A percentile compares a stretch with the other conserved stretches of the same genome.
Conservation (phyloP, 371 early-diverging fungal species). For the Pancytospora philotis region DNA sequence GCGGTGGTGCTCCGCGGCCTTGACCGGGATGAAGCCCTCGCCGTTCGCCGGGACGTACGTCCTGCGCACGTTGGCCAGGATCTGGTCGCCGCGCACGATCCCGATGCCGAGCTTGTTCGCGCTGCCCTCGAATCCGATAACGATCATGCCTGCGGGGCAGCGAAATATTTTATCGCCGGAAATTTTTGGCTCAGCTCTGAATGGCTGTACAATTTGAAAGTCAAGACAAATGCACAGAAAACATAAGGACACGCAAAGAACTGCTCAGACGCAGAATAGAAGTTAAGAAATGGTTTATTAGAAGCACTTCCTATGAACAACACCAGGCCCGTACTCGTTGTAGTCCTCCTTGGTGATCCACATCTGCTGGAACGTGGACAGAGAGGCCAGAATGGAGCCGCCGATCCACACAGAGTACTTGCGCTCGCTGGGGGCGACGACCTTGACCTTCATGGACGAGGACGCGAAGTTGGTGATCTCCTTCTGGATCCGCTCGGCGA, state of each 20-base stretch:
- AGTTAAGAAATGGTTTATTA: slow-evolving; percentile 51
- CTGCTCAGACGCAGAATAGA: no score
- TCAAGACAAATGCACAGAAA: no score
- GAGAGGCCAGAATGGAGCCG: slow-evolving; percentile 96
- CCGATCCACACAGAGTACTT: slow-evolving; percentile 99
- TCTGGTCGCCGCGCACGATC: slow-evolving; percentile 70
- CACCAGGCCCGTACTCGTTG: slow-evolving; percentile 64
- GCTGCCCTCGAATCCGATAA: slow-evolving; percentile 71
- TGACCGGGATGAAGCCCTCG: slow-evolving; percentile 83
- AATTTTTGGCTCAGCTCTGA: no score
- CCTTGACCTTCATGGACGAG: slow-evolving; percentile 94
- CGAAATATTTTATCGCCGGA: no score
- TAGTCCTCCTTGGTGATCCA: slow-evolving; percentile 91
- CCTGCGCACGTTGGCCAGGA: slow-evolving; percentile 77
- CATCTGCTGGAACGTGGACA: slow-evolving; percentile 93
- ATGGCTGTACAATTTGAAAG: no score
- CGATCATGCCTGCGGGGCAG: neutral
- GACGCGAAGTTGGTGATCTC: slow-evolving; percentile 93
- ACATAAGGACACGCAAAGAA: no score
- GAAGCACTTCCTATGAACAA: slow-evolving; percentile 61
- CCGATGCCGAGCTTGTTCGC: slow-evolving; percentile 98
- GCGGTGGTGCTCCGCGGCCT: slow-evolving; percentile 89
- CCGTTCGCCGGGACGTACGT: slow-evolving; percentile 94
- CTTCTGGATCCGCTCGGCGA: slow-evolving; percentile 80
- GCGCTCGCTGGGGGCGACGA: slow-evolving; percentile 97